phyloP scores from a whole-genome alignment of 1,284 basidiomycete species.

The Rhodotorula glutinis region DNA sequence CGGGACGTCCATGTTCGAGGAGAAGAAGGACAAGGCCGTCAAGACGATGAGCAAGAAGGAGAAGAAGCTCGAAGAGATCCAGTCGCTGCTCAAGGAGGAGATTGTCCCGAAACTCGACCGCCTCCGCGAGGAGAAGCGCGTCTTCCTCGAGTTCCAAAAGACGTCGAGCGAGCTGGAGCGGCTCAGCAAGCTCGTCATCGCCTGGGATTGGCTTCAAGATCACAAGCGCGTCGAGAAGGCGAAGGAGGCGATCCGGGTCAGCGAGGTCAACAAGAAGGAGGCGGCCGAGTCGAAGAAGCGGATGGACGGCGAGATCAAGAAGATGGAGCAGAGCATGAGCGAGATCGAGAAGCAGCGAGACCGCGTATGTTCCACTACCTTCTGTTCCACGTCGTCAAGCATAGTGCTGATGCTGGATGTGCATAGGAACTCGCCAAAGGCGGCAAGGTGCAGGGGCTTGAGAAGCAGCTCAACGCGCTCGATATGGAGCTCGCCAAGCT shows the following conservation, averaged over 20 bases:
- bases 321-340: slow-evolving; percentile 58
- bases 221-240: slow-evolving; percentile 51
- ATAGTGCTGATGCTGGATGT: neutral
- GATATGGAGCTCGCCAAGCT: slow-evolving; percentile 84
- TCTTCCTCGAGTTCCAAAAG: slow-evolving; percentile 89
- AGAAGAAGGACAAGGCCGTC: slow-evolving; percentile 93
- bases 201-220: slow-evolving; percentile 80
- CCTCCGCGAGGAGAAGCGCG: slow-evolving; percentile 82
- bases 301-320: slow-evolving; percentile 46
- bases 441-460: slow-evolving; percentile 72
- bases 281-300: slow-evolving; percentile 50
- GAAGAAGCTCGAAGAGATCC: slow-evolving; percentile 90
- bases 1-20: slow-evolving; percentile 98
- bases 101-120: slow-evolving; percentile 93
- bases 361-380: slow-evolving; percentile 47
- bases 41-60: slow-evolving; percentile 98
- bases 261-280: slow-evolving; percentile 53
- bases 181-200: slow-evolving; percentile 76
- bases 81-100: slow-evolving; percentile 74
- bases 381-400: neutral
- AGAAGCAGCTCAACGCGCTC: slow-evolving; percentile 72
- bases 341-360: slow-evolving; percentile 63
- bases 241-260: slow-evolving; percentile 49
- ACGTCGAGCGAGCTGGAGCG: slow-evolving; percentile 82
- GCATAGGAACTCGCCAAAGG: slow-evolving; percentile 61